Conservation (phyloP, 2,329 filamentous ascomycete genomes). For the Apiospora phragmitis region DNA sequence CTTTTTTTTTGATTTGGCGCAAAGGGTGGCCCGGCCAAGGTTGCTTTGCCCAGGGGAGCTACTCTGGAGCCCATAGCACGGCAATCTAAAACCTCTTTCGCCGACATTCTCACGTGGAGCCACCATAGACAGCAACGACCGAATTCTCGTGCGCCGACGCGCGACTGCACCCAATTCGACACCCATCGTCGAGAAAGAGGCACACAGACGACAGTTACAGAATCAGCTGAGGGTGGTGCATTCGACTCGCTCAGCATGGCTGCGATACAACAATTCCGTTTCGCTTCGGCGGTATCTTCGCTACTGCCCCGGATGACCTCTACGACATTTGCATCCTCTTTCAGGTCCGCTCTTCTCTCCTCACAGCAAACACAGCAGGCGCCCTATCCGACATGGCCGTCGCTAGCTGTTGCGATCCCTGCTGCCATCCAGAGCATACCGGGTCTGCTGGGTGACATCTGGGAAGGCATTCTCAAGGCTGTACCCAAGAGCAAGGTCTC, state of each 20-base stretch:
- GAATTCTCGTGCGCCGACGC: neutral
- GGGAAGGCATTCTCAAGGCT: conserved; percentile 88
- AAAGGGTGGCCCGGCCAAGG: neutral
- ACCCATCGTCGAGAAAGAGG: neutral
- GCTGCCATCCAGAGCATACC: conserved; percentile 64
- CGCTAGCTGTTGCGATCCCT: conserved; percentile 59
- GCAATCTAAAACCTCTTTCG: conserved; percentile 8
- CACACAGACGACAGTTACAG: neutral
- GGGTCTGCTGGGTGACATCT: conserved; percentile 75
- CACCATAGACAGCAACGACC: conserved; percentile 3
- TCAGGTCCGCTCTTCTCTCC: conserved; percentile 45
- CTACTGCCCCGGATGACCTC: conserved; percentile 58
- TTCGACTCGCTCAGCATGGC: conserved; percentile 40
- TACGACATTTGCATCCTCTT: conserved; percentile 40
- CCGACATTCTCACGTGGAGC: conserved; percentile 3
- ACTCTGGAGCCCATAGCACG: neutral
- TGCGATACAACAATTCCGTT: conserved; percentile 33
- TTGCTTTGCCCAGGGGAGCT: neutral
- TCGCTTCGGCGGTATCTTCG: conserved; percentile 41
- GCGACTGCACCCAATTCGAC: neutral
- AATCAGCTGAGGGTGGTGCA: neutral
- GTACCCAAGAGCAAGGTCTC: conserved; percentile 99
- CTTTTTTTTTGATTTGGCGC: neutral
- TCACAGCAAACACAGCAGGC: conserved; percentile 37
- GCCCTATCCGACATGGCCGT: conserved; percentile 49